Percentiles rank a stretch among this genome's conserved stretches.
phyloP scores from a whole-genome alignment of 164 flowering plant species.

The Dillenia suffruticosa region DNA sequence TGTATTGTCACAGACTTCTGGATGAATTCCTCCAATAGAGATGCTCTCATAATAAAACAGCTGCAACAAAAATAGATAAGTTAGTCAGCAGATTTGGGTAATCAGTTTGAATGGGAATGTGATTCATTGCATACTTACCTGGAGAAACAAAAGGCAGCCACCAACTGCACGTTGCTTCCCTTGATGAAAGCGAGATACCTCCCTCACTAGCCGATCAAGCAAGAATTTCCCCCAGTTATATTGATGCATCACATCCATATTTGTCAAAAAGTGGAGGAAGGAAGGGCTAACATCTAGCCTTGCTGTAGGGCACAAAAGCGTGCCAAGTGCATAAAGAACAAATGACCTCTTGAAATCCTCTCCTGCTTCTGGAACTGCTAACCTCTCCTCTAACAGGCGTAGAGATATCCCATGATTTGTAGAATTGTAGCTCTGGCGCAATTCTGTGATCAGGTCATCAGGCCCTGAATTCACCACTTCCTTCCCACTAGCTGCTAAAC shows the following conservation, averaged over 20 bases:
- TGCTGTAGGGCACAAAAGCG: slow-evolving; percentile 39
- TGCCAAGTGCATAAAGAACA: slow-evolving; percentile 40
- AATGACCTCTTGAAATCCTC: slow-evolving; percentile 43
- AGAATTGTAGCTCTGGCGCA: slow-evolving; percentile 34
- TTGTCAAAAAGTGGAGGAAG: slow-evolving; percentile 38
- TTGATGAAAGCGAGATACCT: slow-evolving; percentile 39
- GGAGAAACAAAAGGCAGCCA: slow-evolving; percentile 47
- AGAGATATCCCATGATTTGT: slow-evolving; percentile 42
- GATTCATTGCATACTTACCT: slow-evolving; percentile 17
- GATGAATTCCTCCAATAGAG: slow-evolving; percentile 21
- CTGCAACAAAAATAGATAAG: slow-evolving; percentile 11
- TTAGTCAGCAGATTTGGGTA: not conserved
- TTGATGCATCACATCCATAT: slow-evolving; percentile 35
- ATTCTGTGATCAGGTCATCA: slow-evolving; percentile 27
- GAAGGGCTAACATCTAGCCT: slow-evolving; percentile 44
- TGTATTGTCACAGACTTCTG: not conserved
- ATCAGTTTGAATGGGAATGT: not conserved
- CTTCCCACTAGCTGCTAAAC: slow-evolving; percentile 36
- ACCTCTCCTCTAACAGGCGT: slow-evolving; percentile 29
- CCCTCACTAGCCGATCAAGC: slow-evolving; percentile 39
- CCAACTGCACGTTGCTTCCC: slow-evolving; percentile 46
- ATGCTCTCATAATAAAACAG: slow-evolving; percentile 38
- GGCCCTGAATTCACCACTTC: slow-evolving; percentile 46
- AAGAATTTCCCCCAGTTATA: slow-evolving; percentile 43
- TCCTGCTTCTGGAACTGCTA: slow-evolving; percentile 37